Evolutionary conservation across 1,139 yeast genomes (phyloP).

Genomic region (Lodderomyces margitis): DNA sequence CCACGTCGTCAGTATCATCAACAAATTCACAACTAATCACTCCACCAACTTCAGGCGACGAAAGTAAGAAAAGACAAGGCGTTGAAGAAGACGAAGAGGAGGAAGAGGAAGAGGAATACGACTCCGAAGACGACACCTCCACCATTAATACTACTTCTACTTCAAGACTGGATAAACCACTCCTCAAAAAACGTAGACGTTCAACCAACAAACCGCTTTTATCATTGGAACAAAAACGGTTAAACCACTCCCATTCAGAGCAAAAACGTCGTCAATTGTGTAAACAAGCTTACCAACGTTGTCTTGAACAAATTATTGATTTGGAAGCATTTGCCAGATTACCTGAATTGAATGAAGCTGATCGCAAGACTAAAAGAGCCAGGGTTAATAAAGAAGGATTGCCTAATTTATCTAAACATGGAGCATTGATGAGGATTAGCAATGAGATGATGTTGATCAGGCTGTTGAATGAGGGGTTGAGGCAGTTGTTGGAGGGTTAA

Average conservation of each 20-base stretch:
- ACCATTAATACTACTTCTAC: slow-evolving; percentile 9
- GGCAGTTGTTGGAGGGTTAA: slow-evolving; percentile 16
- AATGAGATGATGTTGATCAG: slow-evolving; percentile 39
- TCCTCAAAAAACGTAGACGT: slow-evolving; percentile 28
- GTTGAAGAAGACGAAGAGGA: slow-evolving; percentile 16
- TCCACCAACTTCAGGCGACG: slow-evolving; percentile 16
- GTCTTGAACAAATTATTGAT: slow-evolving; percentile 41
- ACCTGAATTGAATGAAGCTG: slow-evolving; percentile 20
- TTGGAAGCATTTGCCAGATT: slow-evolving; percentile 40
- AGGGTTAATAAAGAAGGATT: slow-evolving; percentile 46
- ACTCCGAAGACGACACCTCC: neutral
- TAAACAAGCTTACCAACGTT: slow-evolving; percentile 59
- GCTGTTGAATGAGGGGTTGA: slow-evolving; percentile 34
- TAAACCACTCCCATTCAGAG: slow-evolving; percentile 73
- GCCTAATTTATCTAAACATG: slow-evolving; percentile 47
- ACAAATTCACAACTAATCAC: slow-evolving; percentile 11
- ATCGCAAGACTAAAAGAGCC: slow-evolving; percentile 40
- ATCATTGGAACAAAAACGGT: slow-evolving; percentile 64
- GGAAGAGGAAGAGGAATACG: slow-evolving; percentile 7
- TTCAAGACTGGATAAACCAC: slow-evolving; percentile 3
- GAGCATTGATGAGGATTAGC: slow-evolving; percentile 44
- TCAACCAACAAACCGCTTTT: slow-evolving; percentile 47
- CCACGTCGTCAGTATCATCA: neutral
- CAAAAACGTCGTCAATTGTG: slow-evolving; percentile 73
- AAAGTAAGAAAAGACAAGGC: slow-evolving; percentile 11